Conservation (phyloP, 805 yeast genomes). For the Yamadazyma insecticola region DNA sequence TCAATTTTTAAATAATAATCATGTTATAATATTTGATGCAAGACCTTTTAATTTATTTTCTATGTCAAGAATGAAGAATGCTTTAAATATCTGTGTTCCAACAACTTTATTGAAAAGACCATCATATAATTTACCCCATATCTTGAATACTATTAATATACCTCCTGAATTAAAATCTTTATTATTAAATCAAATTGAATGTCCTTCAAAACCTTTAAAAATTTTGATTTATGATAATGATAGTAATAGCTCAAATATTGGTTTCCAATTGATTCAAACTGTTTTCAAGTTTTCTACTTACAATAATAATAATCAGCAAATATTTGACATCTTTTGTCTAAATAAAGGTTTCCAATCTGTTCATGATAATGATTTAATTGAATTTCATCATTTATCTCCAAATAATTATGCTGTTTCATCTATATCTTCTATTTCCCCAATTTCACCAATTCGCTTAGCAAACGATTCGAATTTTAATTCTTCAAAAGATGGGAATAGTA, state of each 20-base stretch:
- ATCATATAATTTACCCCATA: constrained; percentile 27
- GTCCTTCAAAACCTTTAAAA: too few relatives aligned
- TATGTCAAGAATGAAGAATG: constrained; percentile 20
- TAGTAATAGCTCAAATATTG: constrained; percentile 16
- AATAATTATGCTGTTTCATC: not conserved
- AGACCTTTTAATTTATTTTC: constrained; percentile 36
- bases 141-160: constrained; percentile 27
- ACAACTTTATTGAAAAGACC: constrained; percentile 39
- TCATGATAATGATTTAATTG: constrained; percentile 4
- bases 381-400: constrained; percentile 1
- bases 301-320: too few relatives aligned
- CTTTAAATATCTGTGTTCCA: constrained; percentile 41
- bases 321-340: constrained; percentile 6
- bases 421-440: constrained; percentile 1
- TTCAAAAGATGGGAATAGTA: not conserved
- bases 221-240: constrained; percentile 32
- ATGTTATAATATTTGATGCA: constrained; percentile 27
- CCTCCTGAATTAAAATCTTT: constrained; percentile 15
- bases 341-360: constrained; percentile 6
- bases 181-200: constrained; percentile 18
- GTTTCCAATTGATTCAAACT: constrained; percentile 31
- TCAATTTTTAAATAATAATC: too few relatives aligned
- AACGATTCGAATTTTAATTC: too few relatives aligned
- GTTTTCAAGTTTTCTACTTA: constrained; percentile 22
- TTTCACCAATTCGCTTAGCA: constrained; percentile 5